These are phyloP conservation scores for Cryptococcus maquisensis DNA, from an alignment of 1,284 basidiomycete genomes.

Conservation along the genomic window DNA sequence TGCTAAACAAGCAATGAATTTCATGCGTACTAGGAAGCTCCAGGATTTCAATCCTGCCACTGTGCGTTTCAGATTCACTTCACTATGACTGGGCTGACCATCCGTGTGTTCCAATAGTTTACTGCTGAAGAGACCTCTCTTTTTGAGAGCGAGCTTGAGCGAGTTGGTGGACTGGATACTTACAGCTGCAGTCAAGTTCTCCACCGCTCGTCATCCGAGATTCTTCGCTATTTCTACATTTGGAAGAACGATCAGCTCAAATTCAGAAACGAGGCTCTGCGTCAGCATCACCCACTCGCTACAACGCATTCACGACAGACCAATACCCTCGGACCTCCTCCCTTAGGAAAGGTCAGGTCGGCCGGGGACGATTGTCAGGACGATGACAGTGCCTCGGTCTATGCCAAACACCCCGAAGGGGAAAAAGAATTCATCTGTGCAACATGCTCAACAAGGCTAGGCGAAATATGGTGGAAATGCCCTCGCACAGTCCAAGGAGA, in stretches of 20 bases:
- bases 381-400: constrained; percentile 52
- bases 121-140: constrained; percentile 29
- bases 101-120: constrained; percentile 22
- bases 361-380: constrained; percentile 47
- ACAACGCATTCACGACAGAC: constrained; percentile 37
- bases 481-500: constrained; percentile 64
- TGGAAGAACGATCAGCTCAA: constrained; percentile 47
- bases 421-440: constrained; percentile 53
- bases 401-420: constrained; percentile 11
- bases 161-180: constrained; percentile 44
- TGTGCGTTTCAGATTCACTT: constrained; percentile 15
- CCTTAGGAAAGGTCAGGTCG: constrained; percentile 35
- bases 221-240: constrained; percentile 47
- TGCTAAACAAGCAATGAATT: constrained; percentile 24
- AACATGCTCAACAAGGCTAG: constrained; percentile 70
- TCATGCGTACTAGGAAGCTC: constrained; percentile 24
- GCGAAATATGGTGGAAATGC: constrained; percentile 77
- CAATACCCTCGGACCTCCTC: constrained; percentile 42
- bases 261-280: constrained; percentile 42
- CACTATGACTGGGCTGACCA: background rate
- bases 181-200: constrained; percentile 38
- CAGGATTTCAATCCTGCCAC: constrained; percentile 35
- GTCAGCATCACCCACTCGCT: constrained; percentile 38
- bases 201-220: constrained; percentile 39
- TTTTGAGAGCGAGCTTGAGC: constrained; percentile 40